Conservation (phyloP, 768 basidiomycete species). For the Podaxis pistillaris region DNA sequence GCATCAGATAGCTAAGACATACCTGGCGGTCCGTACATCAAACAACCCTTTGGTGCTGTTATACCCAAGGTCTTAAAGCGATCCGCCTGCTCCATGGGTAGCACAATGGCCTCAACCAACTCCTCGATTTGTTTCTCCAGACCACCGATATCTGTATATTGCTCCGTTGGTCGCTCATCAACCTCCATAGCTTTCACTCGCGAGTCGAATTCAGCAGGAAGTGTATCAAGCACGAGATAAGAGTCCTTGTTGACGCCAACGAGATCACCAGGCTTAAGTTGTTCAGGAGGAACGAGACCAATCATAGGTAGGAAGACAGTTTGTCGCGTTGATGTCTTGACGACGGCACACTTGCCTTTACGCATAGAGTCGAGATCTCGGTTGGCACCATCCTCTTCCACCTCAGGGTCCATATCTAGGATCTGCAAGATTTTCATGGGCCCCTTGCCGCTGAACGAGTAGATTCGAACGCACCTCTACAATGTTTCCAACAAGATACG, state of each 20-base stretch:
- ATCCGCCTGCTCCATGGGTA: conserved; percentile 98
- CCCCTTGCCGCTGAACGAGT: conserved; percentile 3
- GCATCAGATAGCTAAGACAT: conserved; percentile 19
- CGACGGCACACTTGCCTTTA: conserved; percentile 96
- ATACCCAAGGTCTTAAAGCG: conserved; percentile 99
- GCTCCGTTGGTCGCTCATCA: conserved; percentile 96
- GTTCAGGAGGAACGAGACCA: conserved; percentile 91
- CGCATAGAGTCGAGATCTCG: conserved; percentile 95
- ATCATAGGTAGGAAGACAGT: conserved; percentile 98
- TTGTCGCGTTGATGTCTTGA: conserved; percentile 98
- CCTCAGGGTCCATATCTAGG: conserved; percentile 90
- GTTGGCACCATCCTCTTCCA: conserved; percentile 93
- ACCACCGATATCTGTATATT: conserved; percentile 96
- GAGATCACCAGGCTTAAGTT: conserved; percentile 88
- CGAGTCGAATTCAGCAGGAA: conserved; percentile 97
- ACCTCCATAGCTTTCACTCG: conserved; percentile 99
- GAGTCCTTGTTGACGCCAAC: conserved; percentile 99
- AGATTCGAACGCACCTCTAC: conserved; percentile 69
- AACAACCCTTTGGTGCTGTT: conserved; percentile 93
- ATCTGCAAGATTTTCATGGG: conserved; percentile 54
- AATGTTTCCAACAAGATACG: conserved; percentile 96
- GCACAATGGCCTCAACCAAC: conserved; percentile 93
- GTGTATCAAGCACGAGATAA: conserved; percentile 91
- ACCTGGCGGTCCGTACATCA: conserved; percentile 99
- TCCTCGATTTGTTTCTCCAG: conserved; percentile 99